Evolutionary conservation across 192 early-diverging fungal species (phyloP), one percentile per base, ranked within the genome.

Genomic region (Geranomyces variabilis): DNA sequence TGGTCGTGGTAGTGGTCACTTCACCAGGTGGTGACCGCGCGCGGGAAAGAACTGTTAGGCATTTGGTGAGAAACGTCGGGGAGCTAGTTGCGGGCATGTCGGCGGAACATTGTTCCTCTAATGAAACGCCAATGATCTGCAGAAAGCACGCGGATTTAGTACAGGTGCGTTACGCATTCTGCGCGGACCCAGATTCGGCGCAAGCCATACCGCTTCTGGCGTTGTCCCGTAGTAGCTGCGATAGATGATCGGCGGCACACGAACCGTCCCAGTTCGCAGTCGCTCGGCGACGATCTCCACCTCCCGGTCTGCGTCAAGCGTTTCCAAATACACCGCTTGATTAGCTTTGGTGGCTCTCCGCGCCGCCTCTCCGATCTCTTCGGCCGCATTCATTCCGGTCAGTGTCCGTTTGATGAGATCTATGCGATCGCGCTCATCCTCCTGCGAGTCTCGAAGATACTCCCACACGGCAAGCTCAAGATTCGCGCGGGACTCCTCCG

Each of bases 281-380:
- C 63, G 33, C 70, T 84, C 83, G 10, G 74, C 61, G 36, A 81
- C 41, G 14, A 67, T 62, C 51, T 84, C 77, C 19, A 84, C 71
- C 58, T 84, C 79, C 43, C 63, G 59, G 36, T 69, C 60, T 19
- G 83, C 62, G 22, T 69, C 65, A 26, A 84, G 63, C 28, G 74
- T 75, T 67, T 84, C 83, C 55, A 84, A 55, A 60, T 75, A 79
- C 19, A 75, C 72, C 3, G 21, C 33, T 33, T 77, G 36, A 17
- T 71, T 58, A 8, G 81, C 76, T 10, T 61, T 62, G 15, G 74
- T 45, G 19, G 31, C 34, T 17, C 44, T 61, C 5, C 57, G 73
- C 30, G 56, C 70, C 7, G 47, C 48, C 10, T 63, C 45, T 46
- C 57, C 66, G 4, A 71, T 58, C 63, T 76, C 64, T 66, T 84